A percentile compares a stretch with the other conserved stretches of the same genome.
These are phyloP conservation scores for Euphorbia tirucalli DNA, from an alignment of 345 rosid species.

Conservation along the genomic window DNA sequence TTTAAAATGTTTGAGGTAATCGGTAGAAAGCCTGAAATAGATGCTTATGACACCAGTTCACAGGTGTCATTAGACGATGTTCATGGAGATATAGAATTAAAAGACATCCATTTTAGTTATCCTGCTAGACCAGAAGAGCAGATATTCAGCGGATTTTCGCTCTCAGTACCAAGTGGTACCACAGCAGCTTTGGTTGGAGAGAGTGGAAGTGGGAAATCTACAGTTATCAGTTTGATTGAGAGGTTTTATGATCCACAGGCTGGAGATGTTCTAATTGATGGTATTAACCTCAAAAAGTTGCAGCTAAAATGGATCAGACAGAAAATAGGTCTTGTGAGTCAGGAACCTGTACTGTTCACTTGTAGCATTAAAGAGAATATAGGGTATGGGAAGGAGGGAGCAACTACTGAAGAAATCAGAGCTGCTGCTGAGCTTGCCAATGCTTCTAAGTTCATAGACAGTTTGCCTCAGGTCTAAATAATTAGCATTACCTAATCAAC, in stretches of 20 bases:
- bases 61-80: conserved; percentile 5
- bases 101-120: conserved; percentile 23
- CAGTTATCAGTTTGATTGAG: conserved; percentile 18
- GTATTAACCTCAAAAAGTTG: conserved; percentile 17
- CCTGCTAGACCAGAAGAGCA: conserved; percentile 30
- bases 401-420: conserved; percentile 15
- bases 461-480: conserved; percentile 11
- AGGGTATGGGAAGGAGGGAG: conserved; percentile 16
- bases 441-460: conserved; percentile 21
- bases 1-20: conserved; percentile 23
- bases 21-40: conserved; percentile 21
- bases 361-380: conserved; percentile 21
- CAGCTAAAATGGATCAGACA: conserved; percentile 21
- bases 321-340: conserved; percentile 18
- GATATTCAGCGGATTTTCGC: conserved; percentile 22
- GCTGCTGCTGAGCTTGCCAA: conserved; percentile 22
- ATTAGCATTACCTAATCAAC: not conserved
- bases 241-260: conserved; percentile 21
- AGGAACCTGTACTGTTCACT: conserved; percentile 17
- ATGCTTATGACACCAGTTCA: conserved; percentile 9
- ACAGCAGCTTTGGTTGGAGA: conserved; percentile 28
- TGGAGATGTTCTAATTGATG: conserved; percentile 21
- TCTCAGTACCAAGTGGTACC: conserved; percentile 15
- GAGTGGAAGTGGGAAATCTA: conserved; percentile 26
- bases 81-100: conserved; percentile 26